Percentiles rank a stretch among this genome's conserved stretches.
Evolutionary conservation across 1,284 basidiomycete species (phyloP).

Genomic region (Cryptococcus deneoformans): DNA sequence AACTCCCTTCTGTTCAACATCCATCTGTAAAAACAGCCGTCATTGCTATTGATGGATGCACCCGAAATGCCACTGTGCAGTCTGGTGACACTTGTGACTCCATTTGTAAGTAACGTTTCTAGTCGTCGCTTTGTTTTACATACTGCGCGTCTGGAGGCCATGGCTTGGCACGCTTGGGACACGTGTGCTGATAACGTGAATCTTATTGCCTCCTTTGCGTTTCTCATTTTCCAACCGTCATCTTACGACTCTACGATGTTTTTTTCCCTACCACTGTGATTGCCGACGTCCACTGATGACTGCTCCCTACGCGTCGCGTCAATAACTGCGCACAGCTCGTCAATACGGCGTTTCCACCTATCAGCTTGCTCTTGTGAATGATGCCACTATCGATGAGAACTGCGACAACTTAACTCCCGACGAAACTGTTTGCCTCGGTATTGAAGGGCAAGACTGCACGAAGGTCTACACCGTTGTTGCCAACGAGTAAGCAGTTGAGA

Average conservation of each 20-base stretch:
- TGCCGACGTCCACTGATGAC: neutral
- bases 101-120: constrained; percentile 41
- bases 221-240: neutral
- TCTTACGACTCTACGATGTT: neutral
- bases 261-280: neutral
- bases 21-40: constrained; percentile 17
- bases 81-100: constrained; percentile 49
- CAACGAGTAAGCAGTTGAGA: constrained; percentile 37
- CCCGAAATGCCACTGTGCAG: constrained; percentile 43
- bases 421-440: constrained; percentile 47
- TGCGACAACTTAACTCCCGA: constrained; percentile 49
- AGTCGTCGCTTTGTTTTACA: neutral
- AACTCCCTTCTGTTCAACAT: neutral
- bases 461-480: constrained; percentile 47
- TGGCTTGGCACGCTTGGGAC: neutral
- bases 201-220: neutral
- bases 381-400: constrained; percentile 40
- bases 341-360: constrained; percentile 49
- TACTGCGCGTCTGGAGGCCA: neutral
- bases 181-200: constrained; percentile 1
- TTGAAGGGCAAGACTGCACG: constrained; percentile 44
- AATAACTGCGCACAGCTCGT: constrained; percentile 26
- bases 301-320: neutral
- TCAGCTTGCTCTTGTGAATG: constrained; percentile 51
- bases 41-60: constrained; percentile 41